Conservation (phyloP, 1,284 basidiomycete species). For the Cutaneotrichosporon arboriforme region DNA sequence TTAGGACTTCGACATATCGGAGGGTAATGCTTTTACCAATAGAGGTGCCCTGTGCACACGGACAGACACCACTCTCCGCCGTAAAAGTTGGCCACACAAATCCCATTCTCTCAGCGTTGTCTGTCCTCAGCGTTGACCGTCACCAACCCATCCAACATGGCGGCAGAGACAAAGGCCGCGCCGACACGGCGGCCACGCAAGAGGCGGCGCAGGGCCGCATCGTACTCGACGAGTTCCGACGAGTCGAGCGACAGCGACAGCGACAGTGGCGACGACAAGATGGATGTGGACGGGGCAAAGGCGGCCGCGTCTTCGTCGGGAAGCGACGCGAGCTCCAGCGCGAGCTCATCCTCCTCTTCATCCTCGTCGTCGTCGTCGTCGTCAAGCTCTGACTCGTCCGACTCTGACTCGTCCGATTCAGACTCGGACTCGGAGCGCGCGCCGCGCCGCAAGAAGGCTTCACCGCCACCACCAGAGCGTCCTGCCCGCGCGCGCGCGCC, state of each 20-base stretch:
- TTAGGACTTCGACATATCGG: too few species aligned
- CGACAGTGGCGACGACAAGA: slow-evolving; percentile 17
- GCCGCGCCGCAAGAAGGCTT: too few species aligned
- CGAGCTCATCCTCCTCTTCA: slow-evolving; percentile 13
- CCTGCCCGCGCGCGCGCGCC: slow-evolving; percentile 10
- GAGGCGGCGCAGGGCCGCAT: slow-evolving; percentile 34
- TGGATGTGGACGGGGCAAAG: slow-evolving; percentile 23
- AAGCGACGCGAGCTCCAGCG: too few species aligned
- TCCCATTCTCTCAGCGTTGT: background rate
- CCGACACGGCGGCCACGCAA: slow-evolving; percentile 23
- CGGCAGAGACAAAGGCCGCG: slow-evolving; percentile 6
- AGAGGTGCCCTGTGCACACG: too few species aligned
- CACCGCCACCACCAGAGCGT: too few species aligned
- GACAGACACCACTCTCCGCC: too few species aligned
- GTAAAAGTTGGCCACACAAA: background rate
- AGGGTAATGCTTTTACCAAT: too few species aligned
- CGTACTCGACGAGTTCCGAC: slow-evolving; percentile 27
- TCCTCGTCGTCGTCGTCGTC: slow-evolving; percentile 23
- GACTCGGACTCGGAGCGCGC: slow-evolving; percentile 23
- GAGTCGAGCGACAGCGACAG: slow-evolving; percentile 15
- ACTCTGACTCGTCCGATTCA: slow-evolving; percentile 18
- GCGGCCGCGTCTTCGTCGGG: background rate
- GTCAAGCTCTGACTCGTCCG: slow-evolving; percentile 12
- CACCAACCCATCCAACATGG: slow-evolving; percentile 14
- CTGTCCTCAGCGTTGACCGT: background rate